These are phyloP conservation scores for Globisporangium recalcitrans DNA, from an alignment of 352 stramenopile genomes.

Conservation along the genomic window DNA sequence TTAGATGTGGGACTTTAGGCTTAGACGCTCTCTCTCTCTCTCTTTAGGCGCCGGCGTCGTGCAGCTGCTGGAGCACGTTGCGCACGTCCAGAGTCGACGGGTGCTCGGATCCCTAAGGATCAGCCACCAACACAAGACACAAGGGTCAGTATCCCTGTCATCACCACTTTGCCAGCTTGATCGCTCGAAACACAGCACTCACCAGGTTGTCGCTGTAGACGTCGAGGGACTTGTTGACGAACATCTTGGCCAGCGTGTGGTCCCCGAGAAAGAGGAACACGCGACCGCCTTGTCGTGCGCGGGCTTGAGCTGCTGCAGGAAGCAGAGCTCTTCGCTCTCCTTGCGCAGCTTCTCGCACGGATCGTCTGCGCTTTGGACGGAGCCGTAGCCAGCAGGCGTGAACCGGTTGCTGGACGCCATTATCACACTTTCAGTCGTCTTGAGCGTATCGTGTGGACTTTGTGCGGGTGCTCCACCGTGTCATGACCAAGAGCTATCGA, in stretches of 20 bases:
- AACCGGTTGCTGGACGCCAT: not conserved
- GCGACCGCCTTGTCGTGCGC: conserved; percentile 39
- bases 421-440: no score
- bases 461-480: no score
- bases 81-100: conserved; percentile 53
- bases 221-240: conserved; percentile 44
- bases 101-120: conserved; percentile 39
- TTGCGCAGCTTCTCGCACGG: conserved; percentile 47
- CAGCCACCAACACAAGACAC: not conserved
- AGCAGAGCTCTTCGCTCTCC: conserved; percentile 59
- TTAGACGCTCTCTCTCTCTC: not conserved
- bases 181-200: not conserved
- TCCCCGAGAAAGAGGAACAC: conserved; percentile 50
- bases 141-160: not conserved
- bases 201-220: conserved; percentile 60
- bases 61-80: conserved; percentile 45
- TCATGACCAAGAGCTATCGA: no score
- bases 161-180: not conserved
- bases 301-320: conserved; percentile 33
- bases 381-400: not conserved
- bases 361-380: not conserved
- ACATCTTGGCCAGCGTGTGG: conserved; percentile 40
- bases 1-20: no score
- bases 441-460: no score
- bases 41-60: conserved; percentile 41